Percentiles rank a stretch among this genome's conserved stretches.
phyloP scores from a whole-genome alignment of 306 rosid species.

The Quercus robur region DNA sequence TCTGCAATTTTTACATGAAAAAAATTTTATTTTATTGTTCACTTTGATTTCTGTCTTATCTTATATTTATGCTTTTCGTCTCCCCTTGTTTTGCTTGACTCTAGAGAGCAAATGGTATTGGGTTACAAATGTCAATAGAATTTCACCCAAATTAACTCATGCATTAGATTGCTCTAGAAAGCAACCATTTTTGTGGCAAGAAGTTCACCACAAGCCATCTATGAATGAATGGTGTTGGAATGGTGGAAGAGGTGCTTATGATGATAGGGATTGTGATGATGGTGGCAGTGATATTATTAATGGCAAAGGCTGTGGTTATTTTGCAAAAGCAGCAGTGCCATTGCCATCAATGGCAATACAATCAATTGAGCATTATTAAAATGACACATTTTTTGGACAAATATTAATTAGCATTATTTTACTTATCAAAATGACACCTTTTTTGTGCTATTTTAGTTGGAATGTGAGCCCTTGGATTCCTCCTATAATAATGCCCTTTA shows the following conservation, averaged over 20 bases:
- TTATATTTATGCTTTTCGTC: slow-evolving; percentile 1
- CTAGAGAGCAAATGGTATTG: background rate
- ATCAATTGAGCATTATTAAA: background rate
- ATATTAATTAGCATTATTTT: too few relatives aligned
- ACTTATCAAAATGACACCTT: too few relatives aligned
- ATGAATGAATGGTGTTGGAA: background rate
- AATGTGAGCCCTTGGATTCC: background rate
- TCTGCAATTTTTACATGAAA: slow-evolving; percentile 12
- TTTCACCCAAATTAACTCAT: background rate
- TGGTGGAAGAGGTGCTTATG: background rate
- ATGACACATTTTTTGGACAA: background rate
- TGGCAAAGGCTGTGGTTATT: background rate
- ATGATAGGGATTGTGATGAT: background rate
- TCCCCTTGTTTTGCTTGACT: slow-evolving; percentile 8
- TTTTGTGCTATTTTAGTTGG: background rate
- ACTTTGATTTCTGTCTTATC: background rate
- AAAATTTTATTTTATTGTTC: slow-evolving; percentile 1
- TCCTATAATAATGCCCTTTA: background rate
- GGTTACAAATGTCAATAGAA: background rate
- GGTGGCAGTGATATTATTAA: background rate
- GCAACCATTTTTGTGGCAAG: background rate
- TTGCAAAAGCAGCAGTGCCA: background rate
- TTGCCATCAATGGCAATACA: background rate
- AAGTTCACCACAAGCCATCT: background rate
- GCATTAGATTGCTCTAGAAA: background rate